Evolutionary conservation across 495 filamentous ascomycete species (phyloP), one percentile per base, ranked within the genome.

Genomic region (Copromyces sp.): DNA sequence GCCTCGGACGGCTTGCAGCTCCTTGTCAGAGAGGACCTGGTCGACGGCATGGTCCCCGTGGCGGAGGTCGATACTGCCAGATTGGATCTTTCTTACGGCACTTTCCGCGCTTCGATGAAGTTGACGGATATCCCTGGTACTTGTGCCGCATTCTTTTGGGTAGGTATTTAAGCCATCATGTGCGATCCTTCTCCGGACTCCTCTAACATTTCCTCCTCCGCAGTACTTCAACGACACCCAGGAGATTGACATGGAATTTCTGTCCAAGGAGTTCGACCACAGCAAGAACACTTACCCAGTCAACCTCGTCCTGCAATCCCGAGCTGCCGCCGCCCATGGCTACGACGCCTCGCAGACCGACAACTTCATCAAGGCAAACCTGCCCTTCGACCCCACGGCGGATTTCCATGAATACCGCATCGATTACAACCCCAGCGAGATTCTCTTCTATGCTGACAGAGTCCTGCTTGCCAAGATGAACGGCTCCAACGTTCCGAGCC

Each of bases 61-160:
- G 88, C 88, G 0, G 90, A 94, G 79, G 77, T 92, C 47, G 86
- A 86, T 40, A 86, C 87, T 37, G 74, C 78, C 5, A 80, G 89
- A 39, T 71, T 78, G n/a, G 89, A 94, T 77, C 81, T 91, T 77
- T 76, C 85, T 9, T 91, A 86, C 75, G 92, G 92, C 3, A 89
- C 85, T 68, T 93, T 90, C 74, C 82, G 92, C 14, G 87, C 89
- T 3, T 86, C 85, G 40, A 89, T 93, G 80, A 91, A 88, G 81
- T 75, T 89, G 45, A 86, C 89, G 2, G 76, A 76, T 71, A 75
- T 86, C 6, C 75, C 81, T 37, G 92, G 92, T 16, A 93, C 92
- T 9, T 94, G 92, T 80, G 88, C 85, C 29, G 90, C 92, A 17
- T 93, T 93, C 78, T 94, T 93, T 78, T 94, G 90, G 89, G 89